Percentiles rank a stretch among this genome's conserved stretches.
These are phyloP conservation scores for Cyamopsis tetragonoloba DNA, from an alignment of 306 rosid species.

Conservation along the genomic window DNA sequence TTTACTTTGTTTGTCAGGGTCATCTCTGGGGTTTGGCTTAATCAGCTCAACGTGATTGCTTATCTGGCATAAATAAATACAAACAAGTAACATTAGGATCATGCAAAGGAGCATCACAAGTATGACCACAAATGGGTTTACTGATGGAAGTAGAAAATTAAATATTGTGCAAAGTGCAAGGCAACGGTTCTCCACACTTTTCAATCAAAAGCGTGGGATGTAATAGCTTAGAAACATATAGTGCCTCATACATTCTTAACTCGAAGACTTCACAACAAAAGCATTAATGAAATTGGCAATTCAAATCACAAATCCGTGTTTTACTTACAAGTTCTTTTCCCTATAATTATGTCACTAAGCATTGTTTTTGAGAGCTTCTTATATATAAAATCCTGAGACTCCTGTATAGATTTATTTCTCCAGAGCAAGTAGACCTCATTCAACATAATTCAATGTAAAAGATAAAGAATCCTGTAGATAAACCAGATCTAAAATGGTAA, in stretches of 20 bases:
- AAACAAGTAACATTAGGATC: conserved; percentile 2
- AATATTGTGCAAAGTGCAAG: conserved; percentile 13
- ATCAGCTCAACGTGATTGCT: conserved; percentile 93
- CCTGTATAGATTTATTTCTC: neutral
- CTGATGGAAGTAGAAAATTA: conserved; percentile 2
- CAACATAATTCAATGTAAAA: neutral
- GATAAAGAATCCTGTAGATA: neutral
- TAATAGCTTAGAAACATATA: neutral
- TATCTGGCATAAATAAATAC: conserved; percentile 48
- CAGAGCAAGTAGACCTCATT: neutral
- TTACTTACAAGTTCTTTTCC: neutral
- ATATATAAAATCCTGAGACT: neutral
- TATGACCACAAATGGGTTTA: neutral
- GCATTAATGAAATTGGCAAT: neutral
- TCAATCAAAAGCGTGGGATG: neutral
- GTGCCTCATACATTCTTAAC: neutral
- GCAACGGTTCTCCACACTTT: neutral
- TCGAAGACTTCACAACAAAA: neutral
- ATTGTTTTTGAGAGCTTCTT: neutral
- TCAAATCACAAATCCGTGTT: neutral
- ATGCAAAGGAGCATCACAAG: conserved; percentile 5
- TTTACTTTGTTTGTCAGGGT: conserved; percentile 69
- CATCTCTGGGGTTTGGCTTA: conserved; percentile 86
- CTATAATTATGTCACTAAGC: neutral
- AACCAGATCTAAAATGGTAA: neutral